A percentile compares a stretch with the other conserved stretches of the same genome.
phyloP scores from a whole-genome alignment of 2,329 filamentous ascomycete species.

The Trichoderma afroharzianum region DNA sequence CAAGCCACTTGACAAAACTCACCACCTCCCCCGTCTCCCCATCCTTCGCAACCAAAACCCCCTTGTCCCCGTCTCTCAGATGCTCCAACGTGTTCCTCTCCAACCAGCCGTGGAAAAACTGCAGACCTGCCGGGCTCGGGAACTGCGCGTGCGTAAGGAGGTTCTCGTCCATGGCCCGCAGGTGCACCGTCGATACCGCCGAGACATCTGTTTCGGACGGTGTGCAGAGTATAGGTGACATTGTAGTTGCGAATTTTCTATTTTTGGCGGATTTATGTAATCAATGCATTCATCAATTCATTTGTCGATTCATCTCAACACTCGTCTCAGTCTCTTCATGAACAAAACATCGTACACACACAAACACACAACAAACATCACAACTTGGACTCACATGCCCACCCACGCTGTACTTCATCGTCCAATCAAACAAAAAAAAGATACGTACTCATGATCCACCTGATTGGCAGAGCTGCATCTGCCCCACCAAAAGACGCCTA shows the following conservation, averaged over 20 bases:
- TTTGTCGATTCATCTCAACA: neutral
- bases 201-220: slow-evolving; percentile 27
- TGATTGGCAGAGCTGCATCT: neutral
- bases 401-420: neutral
- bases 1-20: slow-evolving; percentile 37
- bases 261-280: neutral
- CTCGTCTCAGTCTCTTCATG: neutral
- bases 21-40: slow-evolving; percentile 27
- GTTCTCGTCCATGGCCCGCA: slow-evolving; percentile 39
- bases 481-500: neutral
- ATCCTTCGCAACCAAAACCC: slow-evolving; percentile 35
- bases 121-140: slow-evolving; percentile 30
- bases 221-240: slow-evolving; percentile 28
- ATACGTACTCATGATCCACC: neutral
- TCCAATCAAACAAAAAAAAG: neutral
- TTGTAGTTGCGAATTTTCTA: neutral
- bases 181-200: slow-evolving; percentile 31
- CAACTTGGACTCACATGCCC: neutral
- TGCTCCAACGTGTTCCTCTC: slow-evolving; percentile 30
- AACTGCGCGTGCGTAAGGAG: slow-evolving; percentile 40
- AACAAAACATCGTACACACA: neutral
- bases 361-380: neutral
- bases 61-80: slow-evolving; percentile 26
- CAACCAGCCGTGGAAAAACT: slow-evolving; percentile 31
- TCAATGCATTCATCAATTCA: neutral